A percentile compares a stretch with the other conserved stretches of the same genome.
These are phyloP conservation scores for Metschnikowia borealis DNA, from an alignment of 805 yeast species.

Conservation along the genomic window DNA sequence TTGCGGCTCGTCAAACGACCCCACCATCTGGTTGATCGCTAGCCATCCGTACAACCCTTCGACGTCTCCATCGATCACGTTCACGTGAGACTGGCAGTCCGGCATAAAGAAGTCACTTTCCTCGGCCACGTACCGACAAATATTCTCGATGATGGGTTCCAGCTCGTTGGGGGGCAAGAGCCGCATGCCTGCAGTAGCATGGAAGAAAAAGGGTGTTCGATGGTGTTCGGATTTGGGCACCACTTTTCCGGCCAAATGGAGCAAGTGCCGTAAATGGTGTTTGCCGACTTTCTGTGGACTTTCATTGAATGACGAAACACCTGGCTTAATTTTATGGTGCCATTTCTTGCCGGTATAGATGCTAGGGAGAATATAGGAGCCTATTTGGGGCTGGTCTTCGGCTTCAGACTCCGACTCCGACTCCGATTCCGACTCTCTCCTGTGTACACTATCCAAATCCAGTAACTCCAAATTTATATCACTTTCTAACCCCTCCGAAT, in stretches of 20 bases:
- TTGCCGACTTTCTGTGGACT: slow-evolving; percentile 50
- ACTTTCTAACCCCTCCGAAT: background rate
- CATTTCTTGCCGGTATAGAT: slow-evolving; percentile 38
- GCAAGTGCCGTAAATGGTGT: slow-evolving; percentile 47
- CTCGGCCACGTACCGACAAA: slow-evolving; percentile 47
- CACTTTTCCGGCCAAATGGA: slow-evolving; percentile 44
- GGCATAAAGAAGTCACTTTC: slow-evolving; percentile 54
- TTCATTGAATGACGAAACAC: slow-evolving; percentile 48
- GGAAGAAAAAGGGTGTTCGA: slow-evolving; percentile 64
- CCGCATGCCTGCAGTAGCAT: slow-evolving; percentile 70
- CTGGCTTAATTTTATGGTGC: slow-evolving; percentile 50
- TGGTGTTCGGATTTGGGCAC: slow-evolving; percentile 58
- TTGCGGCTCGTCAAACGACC: slow-evolving; percentile 37
- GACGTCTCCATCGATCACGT: slow-evolving; percentile 57
- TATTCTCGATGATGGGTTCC: slow-evolving; percentile 39
- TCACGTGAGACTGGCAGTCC: slow-evolving; percentile 57
- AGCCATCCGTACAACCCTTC: slow-evolving; percentile 72
- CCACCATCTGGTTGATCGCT: slow-evolving; percentile 53
- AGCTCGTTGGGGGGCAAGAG: slow-evolving; percentile 51
- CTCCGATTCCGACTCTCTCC: background rate
- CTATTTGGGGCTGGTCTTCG: slow-evolving; percentile 1
- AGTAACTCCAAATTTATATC: no score
- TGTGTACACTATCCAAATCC: no score
- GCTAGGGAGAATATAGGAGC: slow-evolving; percentile 21
- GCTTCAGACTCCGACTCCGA: slow-evolving; percentile 10